Percentiles rank a stretch among this genome's conserved stretches.
phyloP scores from a whole-genome alignment of 257 asterid species.

The Nicotiana sylvestris region DNA sequence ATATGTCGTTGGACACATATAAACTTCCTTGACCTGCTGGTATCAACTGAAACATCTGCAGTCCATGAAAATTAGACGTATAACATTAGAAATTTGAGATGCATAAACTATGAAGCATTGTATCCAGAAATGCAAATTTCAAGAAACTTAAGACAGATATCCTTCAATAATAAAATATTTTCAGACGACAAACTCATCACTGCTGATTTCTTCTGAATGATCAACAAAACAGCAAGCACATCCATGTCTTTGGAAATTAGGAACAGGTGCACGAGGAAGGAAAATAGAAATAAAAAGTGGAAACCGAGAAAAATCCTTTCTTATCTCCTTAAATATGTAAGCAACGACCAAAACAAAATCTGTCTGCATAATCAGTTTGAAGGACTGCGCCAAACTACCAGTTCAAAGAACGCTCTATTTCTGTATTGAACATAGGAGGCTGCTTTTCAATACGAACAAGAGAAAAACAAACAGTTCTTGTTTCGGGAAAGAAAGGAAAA shows the following conservation, averaged over 20 bases:
- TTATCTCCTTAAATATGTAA: not conserved
- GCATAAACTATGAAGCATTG: not conserved
- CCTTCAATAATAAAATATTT: not conserved
- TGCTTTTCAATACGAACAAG: not conserved
- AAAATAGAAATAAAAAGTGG: not conserved
- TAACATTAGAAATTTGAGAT: not conserved
- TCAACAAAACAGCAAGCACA: not conserved
- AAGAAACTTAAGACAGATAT: not conserved
- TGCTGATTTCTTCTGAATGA: not conserved
- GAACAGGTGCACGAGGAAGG: not conserved
- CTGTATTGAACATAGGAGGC: not conserved
- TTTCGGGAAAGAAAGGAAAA: not conserved
- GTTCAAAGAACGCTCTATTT: not conserved
- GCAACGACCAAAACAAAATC: not conserved
- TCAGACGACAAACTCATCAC: not conserved
- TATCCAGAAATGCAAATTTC: not conserved
- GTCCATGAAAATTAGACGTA: not conserved
- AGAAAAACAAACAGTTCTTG: not conserved
- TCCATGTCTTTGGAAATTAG: not conserved
- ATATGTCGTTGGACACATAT: slow-evolving; percentile 80
- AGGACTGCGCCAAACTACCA: not conserved
- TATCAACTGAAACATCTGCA: slow-evolving; percentile 92
- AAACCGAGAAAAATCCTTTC: not conserved
- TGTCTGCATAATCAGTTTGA: not conserved
- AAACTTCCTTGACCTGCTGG: slow-evolving; percentile 86